A percentile compares a stretch with the other conserved stretches of the same genome.
These are phyloP conservation scores for Rehmannia glutinosa DNA, from an alignment of 257 asterid genomes.

Conservation along the genomic window DNA sequence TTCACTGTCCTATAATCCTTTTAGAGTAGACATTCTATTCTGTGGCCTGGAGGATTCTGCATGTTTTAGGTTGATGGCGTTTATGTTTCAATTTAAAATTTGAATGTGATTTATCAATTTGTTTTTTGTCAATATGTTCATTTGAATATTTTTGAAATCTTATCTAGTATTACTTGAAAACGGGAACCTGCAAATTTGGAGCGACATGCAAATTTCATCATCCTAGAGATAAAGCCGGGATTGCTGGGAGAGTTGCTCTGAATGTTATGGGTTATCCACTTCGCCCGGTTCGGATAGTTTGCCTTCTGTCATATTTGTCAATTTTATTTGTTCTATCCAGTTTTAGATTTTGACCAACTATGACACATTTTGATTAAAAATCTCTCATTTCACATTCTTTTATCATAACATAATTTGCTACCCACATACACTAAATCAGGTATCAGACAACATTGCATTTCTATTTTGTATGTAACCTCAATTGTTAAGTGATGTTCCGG, in stretches of 20 bases:
- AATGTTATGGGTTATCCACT: conserved; percentile 75
- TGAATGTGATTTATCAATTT: neutral
- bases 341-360: neutral
- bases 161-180: conserved; percentile 58
- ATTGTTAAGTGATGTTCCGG: neutral
- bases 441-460: neutral
- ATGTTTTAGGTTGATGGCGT: neutral
- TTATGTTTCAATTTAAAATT: neutral
- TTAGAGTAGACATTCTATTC: neutral
- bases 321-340: neutral
- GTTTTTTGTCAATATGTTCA: neutral
- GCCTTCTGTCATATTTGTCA: neutral
- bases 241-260: conserved; percentile 55
- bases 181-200: conserved; percentile 77
- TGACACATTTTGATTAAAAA: neutral
- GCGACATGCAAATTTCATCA: conserved; percentile 73
- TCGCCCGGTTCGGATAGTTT: conserved; percentile 48
- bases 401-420: neutral
- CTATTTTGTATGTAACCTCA: neutral
- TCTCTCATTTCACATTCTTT: neutral
- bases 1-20: neutral
- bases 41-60: neutral
- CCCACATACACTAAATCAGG: neutral
- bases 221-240: conserved; percentile 64
- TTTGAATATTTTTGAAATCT: conserved; percentile 2